Evolutionary conservation across 805 yeast genomes (phyloP).

Genomic region (Candida koratica): DNA sequence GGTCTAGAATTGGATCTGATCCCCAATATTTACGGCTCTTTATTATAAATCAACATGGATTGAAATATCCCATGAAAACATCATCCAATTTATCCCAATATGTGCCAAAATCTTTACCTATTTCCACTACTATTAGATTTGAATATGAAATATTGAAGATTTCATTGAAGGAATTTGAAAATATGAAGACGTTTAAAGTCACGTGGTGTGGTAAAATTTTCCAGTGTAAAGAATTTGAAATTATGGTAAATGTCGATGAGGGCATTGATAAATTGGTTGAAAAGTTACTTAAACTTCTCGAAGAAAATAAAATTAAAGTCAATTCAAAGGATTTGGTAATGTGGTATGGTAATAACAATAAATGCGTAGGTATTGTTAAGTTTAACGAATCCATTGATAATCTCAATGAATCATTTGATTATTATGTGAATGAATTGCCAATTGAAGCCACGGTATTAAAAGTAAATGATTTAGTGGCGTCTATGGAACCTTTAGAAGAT

Average conservation of each 20-base stretch:
- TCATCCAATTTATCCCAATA: constrained; percentile 35
- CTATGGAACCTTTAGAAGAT: constrained; percentile 16
- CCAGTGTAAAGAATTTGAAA: constrained; percentile 63
- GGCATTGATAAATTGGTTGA: constrained; percentile 50
- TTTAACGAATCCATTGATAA: constrained; percentile 35
- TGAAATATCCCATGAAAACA: constrained; percentile 45
- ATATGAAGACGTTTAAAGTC: constrained; percentile 60
- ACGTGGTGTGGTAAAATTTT: constrained; percentile 70
- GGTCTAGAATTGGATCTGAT: constrained; percentile 47
- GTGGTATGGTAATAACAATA: constrained; percentile 51
- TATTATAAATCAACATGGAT: constrained; percentile 55
- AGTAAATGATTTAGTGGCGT: constrained; percentile 29
- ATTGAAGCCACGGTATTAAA: constrained; percentile 38
- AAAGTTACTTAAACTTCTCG: constrained; percentile 53
- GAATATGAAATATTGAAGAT: constrained; percentile 77
- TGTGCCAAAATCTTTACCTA: constrained; percentile 42
- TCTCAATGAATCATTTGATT: constrained; percentile 31
- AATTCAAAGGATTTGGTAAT: constrained; percentile 46
- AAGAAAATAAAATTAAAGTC: constrained; percentile 34
- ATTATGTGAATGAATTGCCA: constrained; percentile 42
- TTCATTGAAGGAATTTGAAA: constrained; percentile 73
- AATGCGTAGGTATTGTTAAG: constrained; percentile 34
- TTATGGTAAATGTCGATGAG: constrained; percentile 63
- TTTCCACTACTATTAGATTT: constrained; percentile 43
- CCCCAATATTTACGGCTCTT: constrained; percentile 64